Evolutionary conservation across 2,329 filamentous ascomycete genomes (phyloP).

Genomic region (Pseudofabraea citricarpa): DNA sequence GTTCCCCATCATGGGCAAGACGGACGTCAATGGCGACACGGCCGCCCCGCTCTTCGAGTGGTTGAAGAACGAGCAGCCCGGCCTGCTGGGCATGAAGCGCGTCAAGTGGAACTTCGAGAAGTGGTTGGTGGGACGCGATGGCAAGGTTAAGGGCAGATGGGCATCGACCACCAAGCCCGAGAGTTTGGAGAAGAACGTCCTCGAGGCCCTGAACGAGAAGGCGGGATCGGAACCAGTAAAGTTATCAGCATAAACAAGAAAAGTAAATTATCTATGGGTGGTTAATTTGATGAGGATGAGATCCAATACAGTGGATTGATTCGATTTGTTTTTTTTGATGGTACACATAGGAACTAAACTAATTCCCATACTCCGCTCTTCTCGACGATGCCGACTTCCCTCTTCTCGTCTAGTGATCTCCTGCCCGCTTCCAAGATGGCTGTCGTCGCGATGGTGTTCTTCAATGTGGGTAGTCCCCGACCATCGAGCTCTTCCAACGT

Average conservation of each 20-base stretch:
- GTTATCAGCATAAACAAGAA: no score
- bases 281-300: no score
- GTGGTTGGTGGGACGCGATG: conserved; percentile 84
- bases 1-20: conserved; percentile 89
- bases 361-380: conserved; percentile 65
- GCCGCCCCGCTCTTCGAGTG: conserved; percentile 78
- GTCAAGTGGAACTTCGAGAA: conserved; percentile 99
- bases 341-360: conserved; percentile 22
- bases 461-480: conserved; percentile 77
- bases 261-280: no score
- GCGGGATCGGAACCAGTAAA: no score
- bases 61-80: conserved; percentile 69
- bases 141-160: conserved; percentile 81
- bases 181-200: conserved; percentile 67
- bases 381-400: conserved; percentile 70
- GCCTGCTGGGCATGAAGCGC: conserved; percentile 80
- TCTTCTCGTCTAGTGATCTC: conserved; percentile 75
- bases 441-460: conserved; percentile 86
- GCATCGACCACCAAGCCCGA: conserved; percentile 86
- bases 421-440: conserved; percentile 87
- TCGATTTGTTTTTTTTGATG: not conserved
- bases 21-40: conserved; percentile 85
- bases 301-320: no score
- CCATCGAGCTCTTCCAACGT: conserved; percentile 73
- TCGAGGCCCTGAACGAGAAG: conserved; percentile 50